Evolutionary conservation across 768 basidiomycete genomes (phyloP).

Genomic region (Krasilnikovozyma curviuscula): DNA sequence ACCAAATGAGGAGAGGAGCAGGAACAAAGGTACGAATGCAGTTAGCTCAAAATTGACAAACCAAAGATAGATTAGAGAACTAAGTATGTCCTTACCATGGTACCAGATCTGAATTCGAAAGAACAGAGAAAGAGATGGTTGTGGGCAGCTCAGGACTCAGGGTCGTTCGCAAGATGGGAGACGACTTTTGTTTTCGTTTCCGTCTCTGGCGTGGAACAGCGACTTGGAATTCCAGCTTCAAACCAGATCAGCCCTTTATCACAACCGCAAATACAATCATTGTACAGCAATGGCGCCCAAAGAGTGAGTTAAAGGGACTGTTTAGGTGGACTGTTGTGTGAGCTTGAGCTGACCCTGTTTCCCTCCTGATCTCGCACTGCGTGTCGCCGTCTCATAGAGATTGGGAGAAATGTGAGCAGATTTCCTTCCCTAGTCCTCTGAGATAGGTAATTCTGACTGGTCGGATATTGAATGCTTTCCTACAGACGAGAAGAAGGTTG

Average conservation of each 20-base stretch:
- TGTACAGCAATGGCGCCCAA: slow-evolving; percentile 66
- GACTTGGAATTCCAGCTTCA: neutral
- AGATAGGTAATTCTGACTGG: neutral
- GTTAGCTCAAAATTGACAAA: neutral
- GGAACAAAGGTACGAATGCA: neutral
- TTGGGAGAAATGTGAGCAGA: slow-evolving; percentile 87
- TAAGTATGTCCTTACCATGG: neutral
- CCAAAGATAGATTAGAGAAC: neutral
- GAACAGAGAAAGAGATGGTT: too few species aligned
- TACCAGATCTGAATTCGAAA: neutral
- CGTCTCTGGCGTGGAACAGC: neutral
- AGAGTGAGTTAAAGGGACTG: slow-evolving; percentile 44
- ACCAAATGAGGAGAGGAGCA: neutral
- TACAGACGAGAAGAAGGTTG: slow-evolving; percentile 56
- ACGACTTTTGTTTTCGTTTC: neutral
- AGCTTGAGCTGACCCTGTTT: neutral
- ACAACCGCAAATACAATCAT: too few species aligned
- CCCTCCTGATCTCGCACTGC: neutral
- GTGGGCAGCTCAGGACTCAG: too few species aligned
- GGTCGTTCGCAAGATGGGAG: neutral
- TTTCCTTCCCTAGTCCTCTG: neutral
- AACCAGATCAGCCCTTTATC: too few species aligned
- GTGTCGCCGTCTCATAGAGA: slow-evolving; percentile 37
- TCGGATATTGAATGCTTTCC: neutral
- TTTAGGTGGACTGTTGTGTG: neutral